Evolutionary conservation across 768 basidiomycete genomes (phyloP), one percentile per base, ranked within the genome.

Genomic region (Lactifluus volemus): DNA sequence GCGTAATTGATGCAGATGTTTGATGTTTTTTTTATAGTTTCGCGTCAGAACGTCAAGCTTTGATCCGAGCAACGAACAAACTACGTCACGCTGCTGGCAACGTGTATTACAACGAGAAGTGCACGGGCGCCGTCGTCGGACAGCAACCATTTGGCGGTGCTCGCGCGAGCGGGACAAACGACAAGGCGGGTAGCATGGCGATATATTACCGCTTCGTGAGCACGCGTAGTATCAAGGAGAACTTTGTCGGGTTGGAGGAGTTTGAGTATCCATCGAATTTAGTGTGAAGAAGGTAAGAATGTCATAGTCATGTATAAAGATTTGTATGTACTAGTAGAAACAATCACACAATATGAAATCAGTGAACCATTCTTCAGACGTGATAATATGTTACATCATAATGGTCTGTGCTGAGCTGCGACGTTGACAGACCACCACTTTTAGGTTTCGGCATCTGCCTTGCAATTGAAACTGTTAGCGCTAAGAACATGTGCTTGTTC

Each of bases 81-180:
- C 81, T 99, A 48, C 87, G 93, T 58, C 88, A 96, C 75, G 80
- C 94, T 1, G 92, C 97, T 3, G 97, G 97, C 3, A 99, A 98
- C 73, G 85, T 96, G 58, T 99, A 99, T 78, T 92, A 94, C 76
- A 98, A 98, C 73, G 95, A 98, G 68, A 95, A 96, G 73, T 98
- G 93, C 74, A 99, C 96, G 1, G 93, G 93, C 36, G 94, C 93
- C n/a, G 90, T 92, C 52, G 93, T 98, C 39, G 96, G 94, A 9
- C 95, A 98, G 72, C 95, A 99, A 74, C 96, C 97, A 11, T 99
- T 99, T 70, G 97, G 97, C 51, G 97, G 97, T 34, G 91, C 85
- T 2, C 84, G 95, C 41, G 89, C 81, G 36, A 92, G 89, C 70
- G 96, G 97, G 32, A 99, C 96, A 64, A 98, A 98, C 77, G 97